These are phyloP conservation scores for Phytophthora podocarpi DNA, from an alignment of 352 stramenopile species.

Conservation along the genomic window DNA sequence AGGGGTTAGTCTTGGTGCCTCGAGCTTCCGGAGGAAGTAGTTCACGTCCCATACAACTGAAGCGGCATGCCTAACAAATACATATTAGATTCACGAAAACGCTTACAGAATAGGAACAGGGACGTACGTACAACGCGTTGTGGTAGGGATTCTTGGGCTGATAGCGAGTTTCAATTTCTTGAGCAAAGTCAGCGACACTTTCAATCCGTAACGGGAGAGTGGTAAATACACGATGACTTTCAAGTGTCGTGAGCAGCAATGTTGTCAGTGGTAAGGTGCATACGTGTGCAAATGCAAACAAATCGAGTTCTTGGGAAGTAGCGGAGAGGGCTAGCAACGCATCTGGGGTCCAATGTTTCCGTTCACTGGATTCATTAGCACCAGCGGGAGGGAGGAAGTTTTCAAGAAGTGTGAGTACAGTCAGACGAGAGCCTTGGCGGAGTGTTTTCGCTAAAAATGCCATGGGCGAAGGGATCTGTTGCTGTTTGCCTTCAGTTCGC, in stretches of 20 bases:
- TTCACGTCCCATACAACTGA: slow-evolving; percentile 80
- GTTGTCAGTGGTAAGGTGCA: slow-evolving; percentile 66
- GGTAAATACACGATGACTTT: slow-evolving; percentile 67
- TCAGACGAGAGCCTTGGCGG: slow-evolving; percentile 53
- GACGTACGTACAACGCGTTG: slow-evolving; percentile 73
- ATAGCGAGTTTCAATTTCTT: slow-evolving; percentile 74
- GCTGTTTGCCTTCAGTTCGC: slow-evolving; percentile 13
- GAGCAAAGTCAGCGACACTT: slow-evolving; percentile 51
- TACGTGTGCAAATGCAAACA: slow-evolving; percentile 50
- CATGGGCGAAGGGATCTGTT: slow-evolving; percentile 19
- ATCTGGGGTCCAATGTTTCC: slow-evolving; percentile 46
- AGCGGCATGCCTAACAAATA: slow-evolving; percentile 60
- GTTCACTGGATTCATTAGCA: slow-evolving; percentile 3
- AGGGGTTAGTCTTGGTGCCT: slow-evolving; percentile 37
- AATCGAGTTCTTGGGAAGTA: slow-evolving; percentile 50
- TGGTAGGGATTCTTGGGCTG: slow-evolving; percentile 81
- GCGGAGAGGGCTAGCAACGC: slow-evolving; percentile 39
- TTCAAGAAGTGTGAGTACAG: slow-evolving; percentile 58
- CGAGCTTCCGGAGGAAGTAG: slow-evolving; percentile 59
- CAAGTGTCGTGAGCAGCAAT: slow-evolving; percentile 66
- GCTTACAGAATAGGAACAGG: neutral
- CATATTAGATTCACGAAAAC: neutral
- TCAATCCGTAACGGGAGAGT: slow-evolving; percentile 61
- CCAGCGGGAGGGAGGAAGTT: slow-evolving; percentile 33
- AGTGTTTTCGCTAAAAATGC: slow-evolving; percentile 31